These are phyloP conservation scores for Venturia nashicola DNA, from an alignment of 2,329 filamentous ascomycete genomes.

Conservation along the genomic window DNA sequence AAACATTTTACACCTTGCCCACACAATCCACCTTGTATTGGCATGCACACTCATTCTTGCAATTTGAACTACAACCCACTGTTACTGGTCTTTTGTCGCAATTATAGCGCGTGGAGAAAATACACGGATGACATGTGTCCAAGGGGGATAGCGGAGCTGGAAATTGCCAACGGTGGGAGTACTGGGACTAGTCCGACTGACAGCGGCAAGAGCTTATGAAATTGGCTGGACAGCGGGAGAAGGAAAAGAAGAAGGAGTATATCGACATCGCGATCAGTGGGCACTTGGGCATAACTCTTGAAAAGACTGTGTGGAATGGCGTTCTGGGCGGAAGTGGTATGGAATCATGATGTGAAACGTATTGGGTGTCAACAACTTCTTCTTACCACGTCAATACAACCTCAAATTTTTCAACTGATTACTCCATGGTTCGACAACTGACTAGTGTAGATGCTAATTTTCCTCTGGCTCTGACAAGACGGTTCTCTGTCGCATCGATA, in stretches of 20 bases:
- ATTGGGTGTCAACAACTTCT: background rate
- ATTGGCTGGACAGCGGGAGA: background rate
- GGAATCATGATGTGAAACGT: background rate
- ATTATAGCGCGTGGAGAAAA: background rate
- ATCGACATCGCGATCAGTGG: background rate
- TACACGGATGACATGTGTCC: conserved; percentile 2
- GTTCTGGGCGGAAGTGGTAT: background rate
- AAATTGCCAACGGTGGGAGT: background rate
- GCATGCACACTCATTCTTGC: conserved; percentile 10
- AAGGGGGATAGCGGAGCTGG: background rate
- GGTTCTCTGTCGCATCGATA: background rate
- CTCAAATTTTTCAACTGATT: background rate
- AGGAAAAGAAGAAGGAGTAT: no score
- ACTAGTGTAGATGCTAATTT: background rate
- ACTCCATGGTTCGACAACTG: background rate
- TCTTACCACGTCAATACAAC: background rate
- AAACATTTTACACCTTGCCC: conserved; percentile 7
- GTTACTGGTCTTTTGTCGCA: conserved; percentile 3
- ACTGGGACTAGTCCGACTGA: background rate
- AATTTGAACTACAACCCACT: conserved; percentile 2
- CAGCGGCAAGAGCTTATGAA: background rate
- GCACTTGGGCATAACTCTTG: background rate
- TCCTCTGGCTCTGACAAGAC: no score
- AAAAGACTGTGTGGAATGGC: background rate
- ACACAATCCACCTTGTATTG: conserved; percentile 6